Evolutionary conservation across 176 grass and related monocot genomes (phyloP).

Genomic region (Neostapfia colusana): DNA sequence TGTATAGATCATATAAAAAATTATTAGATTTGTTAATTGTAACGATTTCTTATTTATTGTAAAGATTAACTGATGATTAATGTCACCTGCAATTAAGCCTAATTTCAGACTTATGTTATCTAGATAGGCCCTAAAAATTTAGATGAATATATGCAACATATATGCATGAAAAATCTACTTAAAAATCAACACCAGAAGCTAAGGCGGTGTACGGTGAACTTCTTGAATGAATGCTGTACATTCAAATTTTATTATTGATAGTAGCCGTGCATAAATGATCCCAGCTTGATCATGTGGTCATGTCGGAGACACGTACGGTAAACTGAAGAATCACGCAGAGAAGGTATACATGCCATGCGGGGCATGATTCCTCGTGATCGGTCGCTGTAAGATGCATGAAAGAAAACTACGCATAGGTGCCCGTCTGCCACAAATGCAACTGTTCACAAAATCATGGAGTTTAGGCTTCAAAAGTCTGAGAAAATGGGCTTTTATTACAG

Average conservation of each 20-base stretch:
- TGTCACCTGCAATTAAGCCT: too few relatives aligned
- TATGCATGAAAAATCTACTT: neutral
- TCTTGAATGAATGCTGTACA: neutral
- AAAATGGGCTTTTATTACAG: too few relatives aligned
- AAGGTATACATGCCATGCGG: neutral
- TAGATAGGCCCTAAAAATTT: too few relatives aligned
- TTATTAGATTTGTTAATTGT: too few relatives aligned
- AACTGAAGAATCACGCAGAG: slow-evolving; percentile 18
- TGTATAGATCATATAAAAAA: too few relatives aligned
- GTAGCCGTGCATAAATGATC: neutral
- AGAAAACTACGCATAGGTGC: neutral
- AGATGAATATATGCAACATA: neutral
- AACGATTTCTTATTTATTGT: too few relatives aligned
- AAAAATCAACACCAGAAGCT: neutral
- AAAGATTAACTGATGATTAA: too few relatives aligned
- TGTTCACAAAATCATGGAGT: neutral
- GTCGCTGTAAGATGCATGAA: neutral
- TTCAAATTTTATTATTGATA: neutral
- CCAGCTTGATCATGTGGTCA: slow-evolving; percentile 20
- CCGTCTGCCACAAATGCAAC: neutral
- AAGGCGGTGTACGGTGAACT: neutral
- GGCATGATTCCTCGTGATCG: neutral
- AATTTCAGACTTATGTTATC: too few relatives aligned
- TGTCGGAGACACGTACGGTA: neutral
- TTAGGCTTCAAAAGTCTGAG: neutral